Conservation (phyloP, 78 protist genomes). For the Dictyostelium discoideum region dicty_2.7 NC_007088.5:5760501-5761000, state of each 20-base stretch:
- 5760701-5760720: not conserved
- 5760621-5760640: conserved; percentile 1
- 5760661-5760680: not conserved
- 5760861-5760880: conserved; percentile 21
- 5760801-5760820: not conserved
- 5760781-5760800: not conserved
- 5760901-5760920: conserved; percentile 27
- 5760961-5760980: conserved; percentile 52
- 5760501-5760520: not conserved
- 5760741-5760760: not conserved
- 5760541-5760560: no score
- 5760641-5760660: conserved; percentile 8
- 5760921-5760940: conserved; percentile 71
- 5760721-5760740: conserved; percentile 19
- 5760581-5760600: conserved; percentile 2
- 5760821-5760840: conserved; percentile 12
- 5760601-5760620: conserved; percentile 37
- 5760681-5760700: conserved; percentile 3
- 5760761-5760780: not conserved
- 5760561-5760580: not conserved
- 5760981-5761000: conserved; percentile 71
- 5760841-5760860: conserved; percentile 11
- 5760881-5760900: conserved; percentile 61
- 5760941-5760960: conserved; percentile 22
- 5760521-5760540: not conserved